These are phyloP conservation scores for Persicaria maculosa DNA, from an alignment of 148 eudicot species.

Conservation along the genomic window DNA sequence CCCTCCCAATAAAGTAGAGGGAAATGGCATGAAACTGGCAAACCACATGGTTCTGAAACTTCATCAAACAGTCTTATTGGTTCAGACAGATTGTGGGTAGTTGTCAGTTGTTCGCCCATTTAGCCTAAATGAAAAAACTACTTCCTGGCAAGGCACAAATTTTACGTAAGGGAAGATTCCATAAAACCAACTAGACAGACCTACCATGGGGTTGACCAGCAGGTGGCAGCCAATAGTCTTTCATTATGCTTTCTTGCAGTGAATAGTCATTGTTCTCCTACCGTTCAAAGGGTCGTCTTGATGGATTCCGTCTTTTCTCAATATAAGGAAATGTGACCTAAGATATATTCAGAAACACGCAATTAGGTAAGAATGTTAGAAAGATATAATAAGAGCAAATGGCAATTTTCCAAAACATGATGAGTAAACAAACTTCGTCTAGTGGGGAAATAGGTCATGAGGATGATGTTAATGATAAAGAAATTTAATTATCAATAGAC, in stretches of 20 bases:
- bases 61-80: too few relatives aligned
- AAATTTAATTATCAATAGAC: too few relatives aligned
- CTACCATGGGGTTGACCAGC: not conserved
- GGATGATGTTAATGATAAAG: not conserved
- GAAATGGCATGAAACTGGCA: too few relatives aligned
- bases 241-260: not conserved
- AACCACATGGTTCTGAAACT: too few relatives aligned
- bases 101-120: too few relatives aligned
- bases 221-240: constrained; percentile 5
- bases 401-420: not conserved
- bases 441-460: not conserved
- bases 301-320: not conserved
- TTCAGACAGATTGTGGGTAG: too few relatives aligned
- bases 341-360: not conserved
- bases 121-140: too few relatives aligned
- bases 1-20: too few relatives aligned
- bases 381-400: too few relatives aligned
- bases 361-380: not conserved
- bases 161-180: not conserved
- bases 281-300: not conserved
- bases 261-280: not conserved
- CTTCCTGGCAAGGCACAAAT: not conserved
- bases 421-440: too few relatives aligned
- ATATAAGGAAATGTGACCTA: not conserved
- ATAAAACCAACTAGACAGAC: not conserved